Conservation (phyloP, 345 rosid species). For the Murraya paniculata region DNA sequence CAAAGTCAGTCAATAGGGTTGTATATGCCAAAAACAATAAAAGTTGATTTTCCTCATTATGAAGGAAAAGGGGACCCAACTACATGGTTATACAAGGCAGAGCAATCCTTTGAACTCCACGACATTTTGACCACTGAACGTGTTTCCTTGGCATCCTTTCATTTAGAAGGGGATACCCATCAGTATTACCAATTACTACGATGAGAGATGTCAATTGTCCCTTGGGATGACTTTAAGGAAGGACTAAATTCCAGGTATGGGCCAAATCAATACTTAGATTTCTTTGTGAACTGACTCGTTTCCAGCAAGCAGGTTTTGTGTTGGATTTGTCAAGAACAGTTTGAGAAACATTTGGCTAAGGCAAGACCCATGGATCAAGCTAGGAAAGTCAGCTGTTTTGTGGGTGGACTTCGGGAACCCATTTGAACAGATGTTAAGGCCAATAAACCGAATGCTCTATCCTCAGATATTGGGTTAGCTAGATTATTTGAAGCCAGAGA, state of each 20-base stretch:
- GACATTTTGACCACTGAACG: neutral
- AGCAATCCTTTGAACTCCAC: neutral
- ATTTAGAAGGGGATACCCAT: neutral
- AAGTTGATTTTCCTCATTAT: neutral
- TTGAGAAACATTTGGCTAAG: neutral
- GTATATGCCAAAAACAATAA: neutral
- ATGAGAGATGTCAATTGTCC: neutral
- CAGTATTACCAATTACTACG: neutral
- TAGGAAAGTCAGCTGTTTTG: neutral
- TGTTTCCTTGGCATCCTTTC: neutral
- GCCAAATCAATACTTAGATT: neutral
- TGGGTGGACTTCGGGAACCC: neutral
- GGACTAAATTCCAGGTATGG: neutral
- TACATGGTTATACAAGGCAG: neutral
- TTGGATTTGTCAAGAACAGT: neutral
- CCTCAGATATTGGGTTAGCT: neutral
- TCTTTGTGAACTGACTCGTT: neutral
- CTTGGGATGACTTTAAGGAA: neutral
- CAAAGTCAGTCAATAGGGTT: too few species aligned
- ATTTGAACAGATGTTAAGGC: neutral
- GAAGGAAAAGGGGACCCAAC: neutral
- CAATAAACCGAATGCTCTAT: neutral
- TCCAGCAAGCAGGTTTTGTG: neutral
- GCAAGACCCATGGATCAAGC: neutral
- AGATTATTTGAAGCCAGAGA: neutral